Evolutionary conservation across 306 rosid genomes (phyloP).

Genomic region (Vigna unguiculata): DNA sequence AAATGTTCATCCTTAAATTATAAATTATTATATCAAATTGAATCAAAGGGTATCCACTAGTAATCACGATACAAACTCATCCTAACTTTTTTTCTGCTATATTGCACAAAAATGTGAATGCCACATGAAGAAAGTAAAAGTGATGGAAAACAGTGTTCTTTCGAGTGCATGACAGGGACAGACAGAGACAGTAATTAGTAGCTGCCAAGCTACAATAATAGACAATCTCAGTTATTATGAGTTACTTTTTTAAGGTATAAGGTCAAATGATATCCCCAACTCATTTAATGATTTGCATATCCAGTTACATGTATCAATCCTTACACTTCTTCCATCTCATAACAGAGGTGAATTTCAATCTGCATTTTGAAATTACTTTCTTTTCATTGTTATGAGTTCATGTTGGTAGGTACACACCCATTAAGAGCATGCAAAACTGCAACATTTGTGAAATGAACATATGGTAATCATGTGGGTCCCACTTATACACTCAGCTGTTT

Average conservation of each 20-base stretch:
- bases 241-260: constrained; percentile 12
- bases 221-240: background rate
- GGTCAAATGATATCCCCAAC: background rate
- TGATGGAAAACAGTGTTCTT: background rate
- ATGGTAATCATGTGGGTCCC: background rate
- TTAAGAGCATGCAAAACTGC: background rate
- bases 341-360: background rate
- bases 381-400: background rate
- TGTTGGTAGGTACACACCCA: background rate
- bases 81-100: background rate
- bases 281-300: background rate
- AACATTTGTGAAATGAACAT: background rate
- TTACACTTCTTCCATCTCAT: background rate
- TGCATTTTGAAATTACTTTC: background rate
- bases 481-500: background rate
- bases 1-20: background rate
- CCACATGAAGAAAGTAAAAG: background rate
- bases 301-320: background rate
- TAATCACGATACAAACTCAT: background rate
- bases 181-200: background rate
- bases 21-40: background rate
- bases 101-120: background rate
- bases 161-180: constrained; percentile 3
- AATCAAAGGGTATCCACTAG: background rate
- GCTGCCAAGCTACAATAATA: background rate